A percentile compares a stretch with the other conserved stretches of the same genome.
Evolutionary conservation across 1,284 basidiomycete species (phyloP).

Genomic region (Ceratobasidium sp.): DNA sequence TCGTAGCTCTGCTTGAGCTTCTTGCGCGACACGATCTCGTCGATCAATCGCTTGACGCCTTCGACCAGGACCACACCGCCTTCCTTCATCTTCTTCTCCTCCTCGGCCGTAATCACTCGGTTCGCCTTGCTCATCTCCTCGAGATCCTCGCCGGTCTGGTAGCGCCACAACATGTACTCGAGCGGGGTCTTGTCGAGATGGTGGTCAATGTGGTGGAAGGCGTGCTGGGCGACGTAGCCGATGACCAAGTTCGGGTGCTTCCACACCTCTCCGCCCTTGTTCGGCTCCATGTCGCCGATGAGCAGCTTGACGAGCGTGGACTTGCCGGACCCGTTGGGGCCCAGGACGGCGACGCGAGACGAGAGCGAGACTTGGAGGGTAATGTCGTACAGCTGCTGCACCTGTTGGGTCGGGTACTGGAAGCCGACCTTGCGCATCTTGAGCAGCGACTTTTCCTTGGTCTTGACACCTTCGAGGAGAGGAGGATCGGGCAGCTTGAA

Average conservation of each 20-base stretch:
- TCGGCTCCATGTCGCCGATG: conserved; percentile 97
- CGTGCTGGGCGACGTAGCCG: conserved; percentile 98
- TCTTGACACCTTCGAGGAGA: conserved; percentile 99
- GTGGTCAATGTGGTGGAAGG: conserved; percentile 98
- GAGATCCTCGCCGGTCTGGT: conserved; percentile 98
- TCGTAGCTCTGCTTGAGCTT: conserved; percentile 99
- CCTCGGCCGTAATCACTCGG: conserved; percentile 90
- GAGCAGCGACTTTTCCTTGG: conserved; percentile 96
- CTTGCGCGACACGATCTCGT: conserved; percentile 93
- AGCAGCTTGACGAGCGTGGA: conserved; percentile 99
- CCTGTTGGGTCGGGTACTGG: conserved; percentile 90
- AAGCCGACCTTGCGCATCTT: conserved; percentile 99
- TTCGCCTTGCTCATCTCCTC: conserved; percentile 95
- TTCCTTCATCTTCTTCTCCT: conserved; percentile 97
- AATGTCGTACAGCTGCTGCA: conserved; percentile 95
- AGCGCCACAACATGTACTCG: conserved; percentile 99
- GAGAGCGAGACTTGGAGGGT: conserved; percentile 96
- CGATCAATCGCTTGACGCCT: conserved; percentile 94
- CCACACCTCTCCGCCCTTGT: conserved; percentile 97
- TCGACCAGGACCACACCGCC: conserved; percentile 89
- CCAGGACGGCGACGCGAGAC: conserved; percentile 96
- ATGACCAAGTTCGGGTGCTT: conserved; percentile 99
- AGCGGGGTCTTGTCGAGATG: conserved; percentile 98
- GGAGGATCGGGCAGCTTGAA: conserved; percentile 97
- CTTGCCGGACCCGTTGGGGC: conserved; percentile 98